Base-by-base conservation (phyloP, 495 filamentous ascomycete genomes). In the Oidiodendron maius region DNA sequence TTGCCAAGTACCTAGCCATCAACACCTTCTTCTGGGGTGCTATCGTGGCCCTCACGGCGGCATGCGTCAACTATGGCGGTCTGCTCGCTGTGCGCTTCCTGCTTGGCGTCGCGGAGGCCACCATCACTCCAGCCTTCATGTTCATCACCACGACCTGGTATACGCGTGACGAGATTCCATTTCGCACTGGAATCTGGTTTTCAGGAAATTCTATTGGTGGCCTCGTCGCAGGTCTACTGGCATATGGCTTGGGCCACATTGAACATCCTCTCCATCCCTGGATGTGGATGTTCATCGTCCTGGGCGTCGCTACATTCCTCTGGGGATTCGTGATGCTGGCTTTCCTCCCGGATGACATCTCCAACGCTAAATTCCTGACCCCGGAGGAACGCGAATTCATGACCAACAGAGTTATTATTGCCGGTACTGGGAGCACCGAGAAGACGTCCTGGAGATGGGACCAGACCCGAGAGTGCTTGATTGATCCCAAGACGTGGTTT, bases 331-430 rank as follows among this genome's bases (percentile, higher is more conserved):
- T 80, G 3, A 83, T 87, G 56, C 64, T 83, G 13, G 82, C 71
- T 61, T 59, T 82, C 21, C 68, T 89, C 42, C 84, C 83, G 0
- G 84, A 89, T 55, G 85, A 71, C 52, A 84, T 86, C 51, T 62
- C 83, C 46, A 84, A 85, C 55, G 79, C 80, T 11, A 73, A 78
- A 24, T 87, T 81, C 72, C 62, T 88, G 15, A 82, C 67, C 13
- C 71, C 77, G 39, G 69, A 80, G 48, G 84, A 88, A 40, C 50
- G 48, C 36, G 40, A 50, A 22, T 53, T 46, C 30, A 48, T 76
- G 0, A 58, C 48, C n/a, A 62, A 71, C 26, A 59, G 66, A 3
- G 60, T 66, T 8, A 61, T 67, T 10, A 53, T 58, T 32, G 63
- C 57, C 0, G 66, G 66, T n/a, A 64, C 61, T 4, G 65, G 66